These are phyloP conservation scores for Mucor plumbeus DNA, from an alignment of 371 early-diverging fungal genomes.

Conservation along the genomic window DNA sequence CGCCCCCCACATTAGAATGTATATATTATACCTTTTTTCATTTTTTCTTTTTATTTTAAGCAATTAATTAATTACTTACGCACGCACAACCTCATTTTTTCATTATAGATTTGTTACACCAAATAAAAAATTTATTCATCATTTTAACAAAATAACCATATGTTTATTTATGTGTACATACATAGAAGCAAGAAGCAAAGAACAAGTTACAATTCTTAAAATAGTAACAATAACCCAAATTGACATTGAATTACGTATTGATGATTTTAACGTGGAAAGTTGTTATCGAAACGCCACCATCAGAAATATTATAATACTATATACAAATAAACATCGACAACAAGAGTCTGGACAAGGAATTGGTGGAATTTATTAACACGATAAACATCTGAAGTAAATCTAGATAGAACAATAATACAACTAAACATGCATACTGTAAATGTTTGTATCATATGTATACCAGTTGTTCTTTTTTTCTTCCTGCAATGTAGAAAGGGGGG, in stretches of 20 bases:
- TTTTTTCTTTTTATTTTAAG: slow-evolving; percentile 1
- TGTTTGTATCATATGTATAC: too few species aligned
- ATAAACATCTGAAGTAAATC: too few species aligned
- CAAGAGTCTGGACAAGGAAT: not conserved
- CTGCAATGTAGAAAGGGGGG: too few species aligned
- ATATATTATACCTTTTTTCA: slow-evolving; percentile 6
- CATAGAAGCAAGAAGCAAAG: not conserved
- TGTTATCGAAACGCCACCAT: not conserved
- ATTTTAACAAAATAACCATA: slow-evolving; percentile 7
- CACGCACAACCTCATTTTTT: slow-evolving; percentile 13
- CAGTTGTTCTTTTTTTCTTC: too few species aligned
- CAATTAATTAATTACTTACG: slow-evolving; percentile 7
- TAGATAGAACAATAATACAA: too few species aligned
- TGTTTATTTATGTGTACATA: slow-evolving; percentile 1
- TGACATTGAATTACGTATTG: slow-evolving; percentile 1
- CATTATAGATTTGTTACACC: slow-evolving; percentile 10
- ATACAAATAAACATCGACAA: not conserved
- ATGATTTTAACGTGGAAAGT: not conserved
- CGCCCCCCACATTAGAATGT: slow-evolving; percentile 12
- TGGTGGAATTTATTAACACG: too few species aligned
- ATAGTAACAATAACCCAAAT: not conserved
- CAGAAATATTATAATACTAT: too few species aligned
- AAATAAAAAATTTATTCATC: slow-evolving; percentile 10
- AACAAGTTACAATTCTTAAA: slow-evolving; percentile 6
- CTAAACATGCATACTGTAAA: too few species aligned